Conservation (phyloP, 2,329 filamentous ascomycete genomes). For the Ophiocordyceps camponoti-rufipedis region DNA sequence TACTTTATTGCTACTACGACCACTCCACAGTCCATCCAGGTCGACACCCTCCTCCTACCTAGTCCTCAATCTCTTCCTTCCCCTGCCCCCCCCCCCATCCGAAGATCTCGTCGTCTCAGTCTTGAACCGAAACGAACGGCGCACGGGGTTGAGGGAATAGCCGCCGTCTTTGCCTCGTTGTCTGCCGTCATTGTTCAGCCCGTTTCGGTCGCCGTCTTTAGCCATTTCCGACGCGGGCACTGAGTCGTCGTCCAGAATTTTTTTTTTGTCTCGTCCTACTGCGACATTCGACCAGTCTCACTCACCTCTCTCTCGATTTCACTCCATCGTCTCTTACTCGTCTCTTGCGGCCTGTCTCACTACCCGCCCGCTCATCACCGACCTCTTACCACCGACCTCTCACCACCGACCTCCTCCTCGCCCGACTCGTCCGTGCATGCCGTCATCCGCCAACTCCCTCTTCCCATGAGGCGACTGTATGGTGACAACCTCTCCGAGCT, state of each 20-base stretch:
- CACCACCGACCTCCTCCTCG: no score
- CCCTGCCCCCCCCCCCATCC: neutral
- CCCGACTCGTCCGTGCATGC: no score
- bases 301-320: no score
- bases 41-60: neutral
- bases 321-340: no score
- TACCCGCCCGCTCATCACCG: no score
- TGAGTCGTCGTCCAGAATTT: neutral
- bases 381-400: no score
- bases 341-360: no score
- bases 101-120: neutral
- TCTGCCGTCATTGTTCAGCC: neutral
- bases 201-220: neutral
- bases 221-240: neutral
- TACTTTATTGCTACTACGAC: neutral
- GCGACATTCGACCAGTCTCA: no score
- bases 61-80: neutral
- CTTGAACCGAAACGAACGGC: no score
- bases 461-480: neutral
- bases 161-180: neutral
- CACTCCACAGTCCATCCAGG: no score
- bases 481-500: neutral
- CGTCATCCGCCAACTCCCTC: neutral
- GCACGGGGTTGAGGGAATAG: neutral
- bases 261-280: no score